Evolutionary conservation across 2,329 filamentous ascomycete species (phyloP).

Genomic region (Massarina eburnea): DNA sequence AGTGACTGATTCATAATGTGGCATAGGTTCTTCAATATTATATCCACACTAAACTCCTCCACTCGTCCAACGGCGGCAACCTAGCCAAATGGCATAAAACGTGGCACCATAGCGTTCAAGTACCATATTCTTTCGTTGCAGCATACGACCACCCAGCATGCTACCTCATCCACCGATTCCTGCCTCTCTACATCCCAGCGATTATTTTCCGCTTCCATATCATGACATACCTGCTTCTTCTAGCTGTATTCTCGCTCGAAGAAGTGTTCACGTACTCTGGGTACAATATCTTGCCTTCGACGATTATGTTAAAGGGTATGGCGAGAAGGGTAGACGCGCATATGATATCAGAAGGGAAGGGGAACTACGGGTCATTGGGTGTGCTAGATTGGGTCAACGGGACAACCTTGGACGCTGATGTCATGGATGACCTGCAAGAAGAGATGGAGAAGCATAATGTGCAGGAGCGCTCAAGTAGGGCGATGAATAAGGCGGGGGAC

Average conservation of each 20-base stretch:
- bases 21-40: slow-evolving; percentile 66
- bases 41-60: slow-evolving; percentile 72
- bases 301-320: slow-evolving; percentile 59
- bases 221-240: slow-evolving; percentile 69
- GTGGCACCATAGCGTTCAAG: slow-evolving; percentile 61
- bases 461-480: slow-evolving; percentile 44
- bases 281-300: slow-evolving; percentile 63
- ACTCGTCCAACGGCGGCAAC: slow-evolving; percentile 46
- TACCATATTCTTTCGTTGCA: slow-evolving; percentile 64
- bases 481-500: slow-evolving; percentile 37
- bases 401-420: slow-evolving; percentile 56
- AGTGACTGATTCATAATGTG: neutral
- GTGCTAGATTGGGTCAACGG: slow-evolving; percentile 48
- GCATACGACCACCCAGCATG: slow-evolving; percentile 70
- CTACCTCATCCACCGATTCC: slow-evolving; percentile 63
- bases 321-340: slow-evolving; percentile 61
- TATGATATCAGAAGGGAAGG: slow-evolving; percentile 57
- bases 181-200: slow-evolving; percentile 68
- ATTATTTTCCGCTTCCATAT: slow-evolving; percentile 68
- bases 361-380: slow-evolving; percentile 66
- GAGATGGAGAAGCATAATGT: slow-evolving; percentile 60
- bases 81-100: slow-evolving; percentile 47
- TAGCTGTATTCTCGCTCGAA: slow-evolving; percentile 64
- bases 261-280: slow-evolving; percentile 69
- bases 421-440: slow-evolving; percentile 56